Evolutionary conservation across 306 rosid genomes (phyloP).

Genomic region (Albizia julibrissin): DNA sequence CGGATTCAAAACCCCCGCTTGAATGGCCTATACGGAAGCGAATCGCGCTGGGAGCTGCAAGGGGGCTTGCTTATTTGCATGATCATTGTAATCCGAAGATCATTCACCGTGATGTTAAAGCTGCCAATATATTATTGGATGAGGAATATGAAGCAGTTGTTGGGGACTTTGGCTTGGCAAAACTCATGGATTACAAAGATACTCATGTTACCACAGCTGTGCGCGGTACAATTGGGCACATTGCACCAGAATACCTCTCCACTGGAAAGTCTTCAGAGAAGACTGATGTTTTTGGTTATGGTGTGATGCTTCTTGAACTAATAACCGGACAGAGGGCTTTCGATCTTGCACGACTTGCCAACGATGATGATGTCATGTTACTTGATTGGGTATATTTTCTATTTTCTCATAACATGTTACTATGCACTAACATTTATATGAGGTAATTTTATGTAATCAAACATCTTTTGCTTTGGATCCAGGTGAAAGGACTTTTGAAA

Average conservation of each 20-base stretch:
- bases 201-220: conserved; percentile 32
- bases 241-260: conserved; percentile 32
- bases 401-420: not conserved
- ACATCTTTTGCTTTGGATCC: not conserved
- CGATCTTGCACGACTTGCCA: not conserved
- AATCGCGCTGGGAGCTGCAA: conserved; percentile 31
- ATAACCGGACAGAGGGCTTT: conserved; percentile 32
- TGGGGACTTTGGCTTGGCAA: conserved; percentile 35
- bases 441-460: no score
- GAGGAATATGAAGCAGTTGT: conserved; percentile 33
- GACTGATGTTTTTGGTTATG: conserved; percentile 34
- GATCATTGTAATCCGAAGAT: conserved; percentile 21
- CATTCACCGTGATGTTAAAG: conserved; percentile 34
- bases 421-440: not conserved
- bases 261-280: conserved; percentile 34
- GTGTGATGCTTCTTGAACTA: conserved; percentile 35
- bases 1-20: not conserved
- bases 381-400: conserved; percentile 32
- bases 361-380: conserved; percentile 29
- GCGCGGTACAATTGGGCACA: conserved; percentile 27
- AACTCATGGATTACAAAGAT: conserved; percentile 24
- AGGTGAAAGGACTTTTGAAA: conserved; percentile 67
- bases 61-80: conserved; percentile 36
- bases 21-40: conserved; percentile 19
- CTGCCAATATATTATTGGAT: conserved; percentile 32